These are phyloP conservation scores for Amanita pseudoporphyria DNA, from an alignment of 768 basidiomycete genomes.

Conservation along the genomic window DNA sequence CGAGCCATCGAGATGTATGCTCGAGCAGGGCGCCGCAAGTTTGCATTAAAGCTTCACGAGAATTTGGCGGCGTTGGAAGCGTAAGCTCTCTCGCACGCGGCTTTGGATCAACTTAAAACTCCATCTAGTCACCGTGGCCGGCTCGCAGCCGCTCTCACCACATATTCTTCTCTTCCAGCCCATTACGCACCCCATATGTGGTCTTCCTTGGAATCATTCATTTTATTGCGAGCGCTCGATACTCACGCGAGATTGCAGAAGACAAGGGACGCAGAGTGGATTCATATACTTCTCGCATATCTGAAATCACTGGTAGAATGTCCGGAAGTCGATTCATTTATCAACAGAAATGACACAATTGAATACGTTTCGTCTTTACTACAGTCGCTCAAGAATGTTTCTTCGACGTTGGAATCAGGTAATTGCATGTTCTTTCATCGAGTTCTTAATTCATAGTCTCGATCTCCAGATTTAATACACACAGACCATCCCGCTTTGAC, in stretches of 20 bases:
- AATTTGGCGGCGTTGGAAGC: slow-evolving; percentile 81
- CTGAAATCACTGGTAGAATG: slow-evolving; percentile 59
- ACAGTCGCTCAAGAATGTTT: slow-evolving; percentile 35
- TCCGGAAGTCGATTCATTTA: slow-evolving; percentile 39
- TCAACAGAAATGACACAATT: slow-evolving; percentile 39
- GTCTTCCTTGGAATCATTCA: slow-evolving; percentile 71
- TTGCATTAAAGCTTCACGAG: slow-evolving; percentile 78
- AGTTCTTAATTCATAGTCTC: not conserved
- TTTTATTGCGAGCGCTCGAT: slow-evolving; percentile 67
- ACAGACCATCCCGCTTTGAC: slow-evolving; percentile 63
- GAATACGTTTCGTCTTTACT: slow-evolving; percentile 46
- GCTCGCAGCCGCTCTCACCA: slow-evolving; percentile 50
- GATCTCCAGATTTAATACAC: slow-evolving; percentile 42
- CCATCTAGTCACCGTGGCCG: slow-evolving; percentile 55
- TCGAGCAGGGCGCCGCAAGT: slow-evolving; percentile 75
- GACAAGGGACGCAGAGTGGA: slow-evolving; percentile 68
- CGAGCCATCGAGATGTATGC: slow-evolving; percentile 80
- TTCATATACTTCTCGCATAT: slow-evolving; percentile 68
- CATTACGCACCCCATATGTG: slow-evolving; percentile 80
- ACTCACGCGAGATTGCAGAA: slow-evolving; percentile 50
- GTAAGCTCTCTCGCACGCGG: slow-evolving; percentile 38
- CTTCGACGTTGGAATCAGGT: slow-evolving; percentile 49
- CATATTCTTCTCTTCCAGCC: slow-evolving; percentile 74
- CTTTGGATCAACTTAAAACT: not conserved
- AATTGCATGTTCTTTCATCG: slow-evolving; percentile 8